Evolutionary conservation across 768 basidiomycete species (phyloP), one percentile per base, ranked within the genome.

Genomic region (Cubamyces lactineus): DNA sequence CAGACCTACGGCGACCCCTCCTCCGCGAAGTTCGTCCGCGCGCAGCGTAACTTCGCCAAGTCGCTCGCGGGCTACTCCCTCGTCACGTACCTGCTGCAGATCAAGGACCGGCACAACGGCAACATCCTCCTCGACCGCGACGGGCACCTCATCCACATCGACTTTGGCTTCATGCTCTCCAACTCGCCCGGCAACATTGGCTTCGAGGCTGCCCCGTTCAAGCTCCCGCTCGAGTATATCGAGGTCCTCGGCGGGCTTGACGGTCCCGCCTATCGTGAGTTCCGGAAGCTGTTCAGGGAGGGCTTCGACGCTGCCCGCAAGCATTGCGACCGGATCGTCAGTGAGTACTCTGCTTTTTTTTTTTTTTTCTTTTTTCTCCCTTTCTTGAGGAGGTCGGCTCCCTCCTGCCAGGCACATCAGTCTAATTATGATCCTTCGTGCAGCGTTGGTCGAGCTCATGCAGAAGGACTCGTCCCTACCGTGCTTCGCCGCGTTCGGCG

Each of bases 151-250:
- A 89, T 97, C 51, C 93, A 99, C 73, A 99, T 99, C 63, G 97
- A 98, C 74, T 99, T 98, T 72, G 97, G 97, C 2, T 98, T 98
- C 78, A 96, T 98, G 82, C 82, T 98, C 38, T 91, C 91, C 45
- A 98, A 98, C 74, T 94, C 96, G 1, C 97, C 97, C 0, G 96
- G 96, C 19, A 96, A 96, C 72, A 91, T 99, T 65, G 92, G 96
- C 26, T 98, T 99, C 73, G 97, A 99, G 77, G 96, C 96, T n/a
- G 96, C 97, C 2, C 97, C 97, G 1, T 99, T 99, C 83, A 99
- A 99, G 74, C 77, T 98, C 13, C 88, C 95, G 8, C 80, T 89
- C 55, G 97, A 99, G 74, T 99, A 99, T 74, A 82, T 99, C 55
- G 96, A 98, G 67, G 92, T 99, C 28, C 80, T 99, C 30, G 97